Percentiles rank a stretch among this genome's conserved stretches.
These are phyloP conservation scores for Hypoxylon fragiforme DNA, from an alignment of 495 filamentous ascomycete species.

Conservation along the genomic window DNA sequence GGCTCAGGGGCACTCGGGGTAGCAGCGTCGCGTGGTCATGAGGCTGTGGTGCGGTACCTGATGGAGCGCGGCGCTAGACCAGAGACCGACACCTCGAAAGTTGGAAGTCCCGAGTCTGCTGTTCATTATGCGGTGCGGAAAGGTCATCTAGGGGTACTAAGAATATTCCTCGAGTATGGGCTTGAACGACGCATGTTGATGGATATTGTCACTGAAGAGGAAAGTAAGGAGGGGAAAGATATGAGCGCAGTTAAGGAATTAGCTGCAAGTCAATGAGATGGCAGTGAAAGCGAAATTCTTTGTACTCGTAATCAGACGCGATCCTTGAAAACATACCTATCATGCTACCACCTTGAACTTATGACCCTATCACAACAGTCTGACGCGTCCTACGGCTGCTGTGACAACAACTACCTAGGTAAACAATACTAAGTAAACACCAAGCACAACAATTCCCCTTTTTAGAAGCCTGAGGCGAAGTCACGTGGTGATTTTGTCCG, in stretches of 20 bases:
- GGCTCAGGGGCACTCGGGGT: not conserved
- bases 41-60: not conserved
- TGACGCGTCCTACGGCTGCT: too few relatives aligned
- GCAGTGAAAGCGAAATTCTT: not conserved
- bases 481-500: constrained; percentile 8
- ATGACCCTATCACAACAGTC: too few relatives aligned
- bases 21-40: not conserved
- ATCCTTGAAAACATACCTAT: too few relatives aligned
- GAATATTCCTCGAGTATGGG: not conserved
- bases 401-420: not conserved
- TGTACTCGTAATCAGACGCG: too few relatives aligned
- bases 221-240: not conserved
- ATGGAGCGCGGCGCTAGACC: not conserved
- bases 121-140: not conserved
- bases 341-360: too few relatives aligned
- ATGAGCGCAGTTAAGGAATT: not conserved
- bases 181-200: not conserved
- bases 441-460: not conserved
- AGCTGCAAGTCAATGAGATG: not conserved
- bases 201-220: not conserved
- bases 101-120: not conserved
- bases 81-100: not conserved
- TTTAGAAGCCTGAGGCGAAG: not conserved
- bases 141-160: not conserved
- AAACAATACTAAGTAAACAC: too few relatives aligned